Percentiles rank a stretch among this genome's conserved stretches.
phyloP scores from a whole-genome alignment of 768 basidiomycete genomes.

The Lactarius akahatsu region DNA sequence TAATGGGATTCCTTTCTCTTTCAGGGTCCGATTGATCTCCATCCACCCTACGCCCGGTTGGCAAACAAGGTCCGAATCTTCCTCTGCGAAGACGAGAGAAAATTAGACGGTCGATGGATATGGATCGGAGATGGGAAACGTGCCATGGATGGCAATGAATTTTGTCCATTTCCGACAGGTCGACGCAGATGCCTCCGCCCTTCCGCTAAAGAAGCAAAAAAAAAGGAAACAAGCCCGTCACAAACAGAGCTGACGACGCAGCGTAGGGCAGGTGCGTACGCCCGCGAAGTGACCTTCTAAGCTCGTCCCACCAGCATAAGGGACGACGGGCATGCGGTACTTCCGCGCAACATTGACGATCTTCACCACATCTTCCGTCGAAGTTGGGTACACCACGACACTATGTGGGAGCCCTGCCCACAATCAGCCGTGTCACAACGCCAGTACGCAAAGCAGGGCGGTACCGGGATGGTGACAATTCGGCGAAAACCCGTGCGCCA shows the following conservation, averaged over 20 bases:
- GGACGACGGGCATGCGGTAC: conserved; percentile 72
- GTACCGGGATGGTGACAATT: conserved; percentile 31
- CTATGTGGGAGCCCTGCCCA: conserved; percentile 46
- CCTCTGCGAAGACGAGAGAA: conserved; percentile 42
- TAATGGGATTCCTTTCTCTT: conserved; percentile 69
- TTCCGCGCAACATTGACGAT: conserved; percentile 74
- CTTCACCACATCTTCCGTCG: conserved; percentile 79
- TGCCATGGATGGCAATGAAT: conserved; percentile 78
- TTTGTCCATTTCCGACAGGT: conserved; percentile 75
- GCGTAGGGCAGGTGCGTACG: conserved; percentile 40
- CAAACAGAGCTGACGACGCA: not conserved
- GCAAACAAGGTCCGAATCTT: conserved; percentile 69
- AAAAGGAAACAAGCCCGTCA: not conserved
- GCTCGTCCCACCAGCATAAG: conserved; percentile 80
- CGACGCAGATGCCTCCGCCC: conserved; percentile 72
- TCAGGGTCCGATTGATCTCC: conserved; percentile 66
- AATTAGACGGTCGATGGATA: not conserved
- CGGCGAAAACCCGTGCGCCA: conserved; percentile 33
- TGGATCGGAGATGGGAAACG: conserved; percentile 21
- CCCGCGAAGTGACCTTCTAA: conserved; percentile 75
- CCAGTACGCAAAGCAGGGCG: not conserved
- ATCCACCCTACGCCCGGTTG: conserved; percentile 74
- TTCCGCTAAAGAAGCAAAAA: conserved; percentile 18
- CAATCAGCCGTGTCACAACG: too few species aligned
- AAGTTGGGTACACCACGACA: conserved; percentile 62